Conservation (phyloP, 2,329 filamentous ascomycete genomes). For the Pseudogymnoascus sp. region DNA sequence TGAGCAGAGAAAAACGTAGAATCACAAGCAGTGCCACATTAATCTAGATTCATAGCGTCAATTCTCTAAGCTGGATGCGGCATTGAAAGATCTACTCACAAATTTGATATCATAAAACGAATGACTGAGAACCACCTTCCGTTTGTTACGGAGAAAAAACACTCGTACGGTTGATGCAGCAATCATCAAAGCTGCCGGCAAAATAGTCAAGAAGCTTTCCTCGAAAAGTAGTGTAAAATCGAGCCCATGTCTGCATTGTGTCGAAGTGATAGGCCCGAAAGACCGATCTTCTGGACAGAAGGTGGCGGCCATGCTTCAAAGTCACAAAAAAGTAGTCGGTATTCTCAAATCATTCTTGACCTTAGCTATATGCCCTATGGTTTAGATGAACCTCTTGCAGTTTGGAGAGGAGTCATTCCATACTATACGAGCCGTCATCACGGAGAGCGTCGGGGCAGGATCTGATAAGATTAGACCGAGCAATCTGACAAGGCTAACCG, state of each 20-base stretch:
- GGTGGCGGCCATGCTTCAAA: not conserved
- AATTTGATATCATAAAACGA: not conserved
- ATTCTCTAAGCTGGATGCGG: not conserved
- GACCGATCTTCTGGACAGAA: not conserved
- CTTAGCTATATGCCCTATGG: not conserved
- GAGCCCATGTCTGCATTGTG: not conserved
- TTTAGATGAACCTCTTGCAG: not conserved
- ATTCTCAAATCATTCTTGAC: not conserved
- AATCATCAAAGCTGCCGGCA: not conserved
- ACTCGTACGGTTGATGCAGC: not conserved
- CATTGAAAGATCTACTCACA: not conserved
- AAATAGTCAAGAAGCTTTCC: slow-evolving; percentile 5
- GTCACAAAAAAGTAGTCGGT: not conserved
- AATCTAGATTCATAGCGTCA: not conserved
- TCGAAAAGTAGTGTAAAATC: not conserved
- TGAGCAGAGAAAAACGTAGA: not conserved
- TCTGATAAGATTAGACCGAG: slow-evolving; percentile 2
- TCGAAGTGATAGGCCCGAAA: not conserved
- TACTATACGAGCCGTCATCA: not conserved
- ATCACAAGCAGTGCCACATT: not conserved
- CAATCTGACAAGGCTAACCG: not conserved
- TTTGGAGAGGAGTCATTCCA: not conserved
- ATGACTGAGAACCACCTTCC: not conserved
- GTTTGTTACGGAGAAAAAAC: not conserved
- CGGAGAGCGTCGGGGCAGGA: not conserved